Percentiles rank a stretch among this genome's conserved stretches.
Evolutionary conservation across 2,329 filamentous ascomycete genomes (phyloP).

Genomic region (Penicillium sp.): DNA sequence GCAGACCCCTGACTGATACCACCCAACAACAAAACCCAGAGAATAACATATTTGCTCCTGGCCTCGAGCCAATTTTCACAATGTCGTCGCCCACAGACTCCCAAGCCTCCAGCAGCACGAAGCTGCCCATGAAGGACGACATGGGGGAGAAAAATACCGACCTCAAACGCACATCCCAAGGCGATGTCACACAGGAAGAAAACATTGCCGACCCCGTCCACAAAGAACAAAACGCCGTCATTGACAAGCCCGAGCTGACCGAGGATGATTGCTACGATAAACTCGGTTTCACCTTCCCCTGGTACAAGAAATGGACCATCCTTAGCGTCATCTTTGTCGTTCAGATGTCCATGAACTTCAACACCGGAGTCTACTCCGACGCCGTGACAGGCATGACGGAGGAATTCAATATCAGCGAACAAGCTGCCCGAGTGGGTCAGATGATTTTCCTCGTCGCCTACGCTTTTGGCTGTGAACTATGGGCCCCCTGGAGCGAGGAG

Average conservation of each 20-base stretch:
- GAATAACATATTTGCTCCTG: too few relatives aligned
- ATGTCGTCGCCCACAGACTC: background rate
- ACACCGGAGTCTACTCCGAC: conserved; percentile 68
- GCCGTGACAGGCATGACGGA: conserved; percentile 59
- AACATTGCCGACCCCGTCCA: background rate
- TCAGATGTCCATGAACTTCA: conserved; percentile 73
- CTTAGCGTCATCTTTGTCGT: conserved; percentile 65
- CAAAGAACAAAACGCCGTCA: conserved; percentile 1
- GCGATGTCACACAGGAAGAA: background rate
- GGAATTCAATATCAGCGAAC: conserved; percentile 63
- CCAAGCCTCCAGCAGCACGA: background rate
- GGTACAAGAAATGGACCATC: conserved; percentile 65
- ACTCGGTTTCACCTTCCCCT: conserved; percentile 58
- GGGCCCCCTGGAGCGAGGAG: conserved; percentile 83
- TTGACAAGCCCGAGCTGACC: conserved; percentile 36
- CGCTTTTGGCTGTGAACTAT: conserved; percentile 79
- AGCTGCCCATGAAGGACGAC: background rate
- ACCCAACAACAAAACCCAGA: too few relatives aligned
- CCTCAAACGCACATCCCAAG: background rate
- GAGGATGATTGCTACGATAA: conserved; percentile 60
- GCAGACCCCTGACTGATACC: too few relatives aligned
- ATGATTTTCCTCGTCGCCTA: conserved; percentile 74
- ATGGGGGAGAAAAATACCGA: background rate
- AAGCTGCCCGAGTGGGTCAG: conserved; percentile 66
- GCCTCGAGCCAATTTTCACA: background rate